Conservation (phyloP, 2,329 filamentous ascomycete species). For the Fusarium goolgardi region DNA sequence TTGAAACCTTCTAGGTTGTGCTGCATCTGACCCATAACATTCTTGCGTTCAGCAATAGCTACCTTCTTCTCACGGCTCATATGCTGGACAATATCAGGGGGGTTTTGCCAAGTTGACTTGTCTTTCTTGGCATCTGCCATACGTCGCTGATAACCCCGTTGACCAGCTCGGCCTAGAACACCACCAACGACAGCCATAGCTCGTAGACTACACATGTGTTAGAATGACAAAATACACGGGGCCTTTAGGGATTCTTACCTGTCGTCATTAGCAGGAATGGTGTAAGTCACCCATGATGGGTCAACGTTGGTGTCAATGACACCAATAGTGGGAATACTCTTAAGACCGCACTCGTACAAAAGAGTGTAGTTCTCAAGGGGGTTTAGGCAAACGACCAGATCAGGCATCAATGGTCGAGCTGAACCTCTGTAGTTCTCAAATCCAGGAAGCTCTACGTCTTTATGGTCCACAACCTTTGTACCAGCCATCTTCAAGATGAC, state of each 20-base stretch:
- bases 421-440: slow-evolving; percentile 74
- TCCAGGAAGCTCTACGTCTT: slow-evolving; percentile 69
- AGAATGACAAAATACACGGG: slow-evolving; percentile 31
- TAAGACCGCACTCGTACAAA: slow-evolving; percentile 89
- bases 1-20: slow-evolving; percentile 52
- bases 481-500: slow-evolving; percentile 80
- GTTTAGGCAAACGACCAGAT: slow-evolving; percentile 92
- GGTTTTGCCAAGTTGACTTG: slow-evolving; percentile 70
- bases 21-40: slow-evolving; percentile 54
- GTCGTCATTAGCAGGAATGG: slow-evolving; percentile 97
- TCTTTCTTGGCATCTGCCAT: slow-evolving; percentile 71
- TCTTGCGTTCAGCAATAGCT: slow-evolving; percentile 50
- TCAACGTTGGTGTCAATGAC: slow-evolving; percentile 94
- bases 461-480: slow-evolving; percentile 80
- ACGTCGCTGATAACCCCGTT: slow-evolving; percentile 78
- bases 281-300: slow-evolving; percentile 94
- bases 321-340: slow-evolving; percentile 92
- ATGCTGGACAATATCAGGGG: slow-evolving; percentile 56
- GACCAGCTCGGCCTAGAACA: slow-evolving; percentile 84
- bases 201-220: slow-evolving; percentile 71
- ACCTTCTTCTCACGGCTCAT: slow-evolving; percentile 51
- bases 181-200: slow-evolving; percentile 84
- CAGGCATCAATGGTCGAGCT: slow-evolving; percentile 78
- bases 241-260: slow-evolving; percentile 64
- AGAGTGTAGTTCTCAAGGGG: slow-evolving; percentile 91